phyloP scores from a whole-genome alignment of 129 eudicot genomes.

The Helianthus tuberosus region DNA sequence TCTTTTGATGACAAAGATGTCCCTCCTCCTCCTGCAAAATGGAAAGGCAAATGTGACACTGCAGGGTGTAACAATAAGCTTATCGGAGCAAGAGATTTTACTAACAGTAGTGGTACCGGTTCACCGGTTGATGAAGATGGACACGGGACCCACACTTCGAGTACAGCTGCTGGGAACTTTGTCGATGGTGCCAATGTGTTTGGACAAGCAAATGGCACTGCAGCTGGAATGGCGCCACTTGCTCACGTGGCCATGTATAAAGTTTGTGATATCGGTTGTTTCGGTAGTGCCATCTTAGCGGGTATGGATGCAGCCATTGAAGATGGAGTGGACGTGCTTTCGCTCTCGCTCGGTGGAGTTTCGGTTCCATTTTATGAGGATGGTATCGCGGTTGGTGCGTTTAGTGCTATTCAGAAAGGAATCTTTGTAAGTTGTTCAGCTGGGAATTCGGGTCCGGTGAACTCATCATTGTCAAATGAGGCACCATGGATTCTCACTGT shows the following conservation, averaged over 20 bases:
- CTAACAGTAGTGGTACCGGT: constrained; percentile 2
- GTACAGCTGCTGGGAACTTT: constrained; percentile 42
- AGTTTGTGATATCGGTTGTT: constrained; percentile 36
- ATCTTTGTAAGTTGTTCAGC: constrained; percentile 44
- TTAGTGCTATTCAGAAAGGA: constrained; percentile 40
- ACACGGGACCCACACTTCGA: constrained; percentile 48
- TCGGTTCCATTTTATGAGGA: constrained; percentile 39
- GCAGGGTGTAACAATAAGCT: constrained; percentile 37
- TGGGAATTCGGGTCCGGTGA: constrained; percentile 37
- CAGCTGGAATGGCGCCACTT: constrained; percentile 44
- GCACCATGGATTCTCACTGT: constrained; percentile 51
- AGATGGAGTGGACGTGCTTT: constrained; percentile 48
- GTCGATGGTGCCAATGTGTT: constrained; percentile 39
- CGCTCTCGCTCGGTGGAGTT: constrained; percentile 44
- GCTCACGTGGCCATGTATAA: constrained; percentile 49
- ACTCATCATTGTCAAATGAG: constrained; percentile 34
- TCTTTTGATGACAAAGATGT: constrained; percentile 41
- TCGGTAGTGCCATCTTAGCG: constrained; percentile 35
- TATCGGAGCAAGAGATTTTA: constrained; percentile 39
- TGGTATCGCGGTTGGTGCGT: constrained; percentile 37
- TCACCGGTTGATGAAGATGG: constrained; percentile 42
- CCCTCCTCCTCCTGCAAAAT: constrained; percentile 42
- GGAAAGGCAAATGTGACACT: constrained; percentile 44
- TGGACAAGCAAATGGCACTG: constrained; percentile 43
- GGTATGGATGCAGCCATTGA: constrained; percentile 42